A percentile compares a stretch with the other conserved stretches of the same genome.
Evolutionary conservation across 495 filamentous ascomycete genomes (phyloP).

Genomic region (Glarea lozoyensis): DNA sequence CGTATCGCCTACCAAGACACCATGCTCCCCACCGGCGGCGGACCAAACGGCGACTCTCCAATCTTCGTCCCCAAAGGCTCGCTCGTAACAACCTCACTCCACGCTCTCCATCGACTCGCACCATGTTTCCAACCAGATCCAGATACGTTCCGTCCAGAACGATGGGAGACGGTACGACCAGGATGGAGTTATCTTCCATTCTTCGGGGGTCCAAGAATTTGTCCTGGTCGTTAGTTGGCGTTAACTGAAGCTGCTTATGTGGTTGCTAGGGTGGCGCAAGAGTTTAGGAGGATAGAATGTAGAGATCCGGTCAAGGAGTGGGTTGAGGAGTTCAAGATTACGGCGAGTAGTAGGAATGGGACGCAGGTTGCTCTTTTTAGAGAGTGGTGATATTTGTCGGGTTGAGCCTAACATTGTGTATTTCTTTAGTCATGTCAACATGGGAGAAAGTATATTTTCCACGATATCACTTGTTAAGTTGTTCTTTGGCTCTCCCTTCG

Average conservation of each 20-base stretch:
- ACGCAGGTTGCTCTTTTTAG: no score
- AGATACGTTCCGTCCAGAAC: constrained; percentile 46
- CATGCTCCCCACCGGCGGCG: constrained; percentile 46
- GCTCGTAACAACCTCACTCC: constrained; percentile 33
- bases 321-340: no score
- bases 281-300: constrained; percentile 5
- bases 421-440: no score
- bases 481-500: no score
- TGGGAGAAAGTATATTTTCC: no score
- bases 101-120: constrained; percentile 46
- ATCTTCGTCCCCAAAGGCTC: constrained; percentile 23
- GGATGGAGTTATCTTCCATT: constrained; percentile 35
- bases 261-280: constrained; percentile 28
- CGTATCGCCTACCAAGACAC: constrained; percentile 37
- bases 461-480: no score
- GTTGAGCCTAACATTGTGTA: no score
- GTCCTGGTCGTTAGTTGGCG: constrained; percentile 30
- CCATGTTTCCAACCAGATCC: constrained; percentile 47
- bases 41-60: constrained; percentile 20
- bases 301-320: no score
- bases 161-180: constrained; percentile 35
- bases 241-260: constrained; percentile 46
- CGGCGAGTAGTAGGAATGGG: no score
- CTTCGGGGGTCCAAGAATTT: background rate
- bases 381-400: no score